Evolutionary conservation across 176 grass and related monocot species (phyloP).

Genomic region (Typha latifolia): DNA sequence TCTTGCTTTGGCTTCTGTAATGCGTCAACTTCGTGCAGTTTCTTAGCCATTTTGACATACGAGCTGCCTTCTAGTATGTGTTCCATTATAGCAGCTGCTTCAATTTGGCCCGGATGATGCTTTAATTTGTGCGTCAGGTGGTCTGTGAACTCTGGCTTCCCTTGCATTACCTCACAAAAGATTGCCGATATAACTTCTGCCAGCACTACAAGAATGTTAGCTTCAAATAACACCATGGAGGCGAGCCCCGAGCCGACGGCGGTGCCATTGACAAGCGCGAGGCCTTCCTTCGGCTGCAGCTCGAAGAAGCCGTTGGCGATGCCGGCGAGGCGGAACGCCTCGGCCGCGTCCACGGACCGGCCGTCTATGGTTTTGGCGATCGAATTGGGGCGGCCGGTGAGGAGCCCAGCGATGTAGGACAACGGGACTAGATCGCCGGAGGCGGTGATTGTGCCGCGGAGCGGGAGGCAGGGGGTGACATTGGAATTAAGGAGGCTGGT

Average conservation of each 20-base stretch:
- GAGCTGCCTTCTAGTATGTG: constrained; percentile 74
- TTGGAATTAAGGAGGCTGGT: constrained; percentile 58
- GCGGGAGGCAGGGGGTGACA: constrained; percentile 76
- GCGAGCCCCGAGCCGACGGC: constrained; percentile 75
- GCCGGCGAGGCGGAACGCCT: constrained; percentile 51
- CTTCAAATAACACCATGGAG: constrained; percentile 60
- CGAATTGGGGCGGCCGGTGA: constrained; percentile 66
- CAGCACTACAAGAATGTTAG: constrained; percentile 49
- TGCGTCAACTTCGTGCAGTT: constrained; percentile 62
- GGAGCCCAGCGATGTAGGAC: constrained; percentile 69
- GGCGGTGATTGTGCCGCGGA: constrained; percentile 76
- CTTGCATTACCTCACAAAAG: constrained; percentile 87
- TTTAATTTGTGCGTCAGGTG: constrained; percentile 86
- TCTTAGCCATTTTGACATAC: constrained; percentile 59
- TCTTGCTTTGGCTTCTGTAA: constrained; percentile 92
- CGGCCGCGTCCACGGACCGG: constrained; percentile 14
- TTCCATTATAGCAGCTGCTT: constrained; percentile 89
- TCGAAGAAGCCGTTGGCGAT: constrained; percentile 50
- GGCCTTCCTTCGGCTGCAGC: constrained; percentile 77
- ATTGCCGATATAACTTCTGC: constrained; percentile 63
- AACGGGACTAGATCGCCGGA: constrained; percentile 73
- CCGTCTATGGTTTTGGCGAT: constrained; percentile 16
- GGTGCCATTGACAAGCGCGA: constrained; percentile 83
- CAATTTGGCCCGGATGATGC: constrained; percentile 89
- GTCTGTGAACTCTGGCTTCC: constrained; percentile 82